Evolutionary conservation across 2,329 filamentous ascomycete species (phyloP).

Genomic region (Macroventuria anomochaeta): DNA sequence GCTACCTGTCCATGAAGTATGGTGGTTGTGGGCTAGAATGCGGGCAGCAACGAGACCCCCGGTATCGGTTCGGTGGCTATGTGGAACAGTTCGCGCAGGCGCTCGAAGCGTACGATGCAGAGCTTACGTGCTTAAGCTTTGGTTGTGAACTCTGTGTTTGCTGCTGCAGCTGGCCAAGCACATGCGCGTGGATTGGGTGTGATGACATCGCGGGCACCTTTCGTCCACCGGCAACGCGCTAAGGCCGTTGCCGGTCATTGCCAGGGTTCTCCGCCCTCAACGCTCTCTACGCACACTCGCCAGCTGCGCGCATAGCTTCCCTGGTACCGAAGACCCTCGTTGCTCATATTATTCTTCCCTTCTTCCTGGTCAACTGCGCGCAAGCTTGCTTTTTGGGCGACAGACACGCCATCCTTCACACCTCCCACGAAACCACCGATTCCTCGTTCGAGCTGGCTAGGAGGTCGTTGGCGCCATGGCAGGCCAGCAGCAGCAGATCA

Average conservation of each 20-base stretch:
- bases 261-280: slow-evolving; percentile 15
- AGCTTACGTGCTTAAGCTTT: not conserved
- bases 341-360: not conserved
- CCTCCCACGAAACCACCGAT: slow-evolving; percentile 11
- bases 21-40: slow-evolving; percentile 12
- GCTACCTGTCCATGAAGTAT: slow-evolving; percentile 41
- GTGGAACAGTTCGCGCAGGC: not conserved
- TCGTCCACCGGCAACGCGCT: slow-evolving; percentile 14
- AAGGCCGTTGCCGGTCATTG: slow-evolving; percentile 11
- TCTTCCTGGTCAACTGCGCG: not conserved
- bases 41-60: slow-evolving; percentile 11
- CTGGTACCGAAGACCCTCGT: not conserved
- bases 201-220: slow-evolving; percentile 16
- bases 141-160: slow-evolving; percentile 2
- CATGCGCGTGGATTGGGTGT: slow-evolving; percentile 8
- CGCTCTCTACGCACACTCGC: slow-evolving; percentile 11
- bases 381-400: not conserved
- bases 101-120: too few relatives aligned
- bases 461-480: slow-evolving; percentile 42
- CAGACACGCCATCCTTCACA: not conserved
- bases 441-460: slow-evolving; percentile 25
- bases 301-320: slow-evolving; percentile 8
- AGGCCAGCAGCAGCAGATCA: slow-evolving; percentile 50
- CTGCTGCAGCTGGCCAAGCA: slow-evolving; percentile 11
- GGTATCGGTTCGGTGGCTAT: not conserved